These are phyloP conservation scores for Moesziomyces antarcticus DNA, from an alignment of 1,284 basidiomycete species.

Conservation along the genomic window DNA sequence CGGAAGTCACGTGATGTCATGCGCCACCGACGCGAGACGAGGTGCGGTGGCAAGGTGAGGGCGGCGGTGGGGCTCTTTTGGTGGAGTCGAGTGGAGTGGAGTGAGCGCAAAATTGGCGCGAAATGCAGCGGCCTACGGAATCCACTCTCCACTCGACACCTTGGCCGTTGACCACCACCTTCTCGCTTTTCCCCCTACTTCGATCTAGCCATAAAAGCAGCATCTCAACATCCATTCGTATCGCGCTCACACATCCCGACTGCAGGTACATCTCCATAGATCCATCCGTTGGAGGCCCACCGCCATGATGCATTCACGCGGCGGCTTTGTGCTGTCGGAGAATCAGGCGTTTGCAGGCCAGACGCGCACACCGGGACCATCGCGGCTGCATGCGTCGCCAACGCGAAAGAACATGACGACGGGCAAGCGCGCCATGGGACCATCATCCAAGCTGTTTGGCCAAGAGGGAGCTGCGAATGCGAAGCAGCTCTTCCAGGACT, in stretches of 20 bases:
- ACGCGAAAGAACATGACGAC: constrained; percentile 45
- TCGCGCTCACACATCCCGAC: too few relatives aligned
- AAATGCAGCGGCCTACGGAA: too few relatives aligned
- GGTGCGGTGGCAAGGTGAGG: constrained; percentile 44
- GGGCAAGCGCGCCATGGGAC: constrained; percentile 29
- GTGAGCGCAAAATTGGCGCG: constrained; percentile 10
- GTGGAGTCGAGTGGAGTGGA: background rate
- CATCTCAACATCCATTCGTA: too few relatives aligned
- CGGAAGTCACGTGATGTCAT: constrained; percentile 26
- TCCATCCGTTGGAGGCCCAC: too few relatives aligned
- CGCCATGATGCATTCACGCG: constrained; percentile 46
- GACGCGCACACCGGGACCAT: constrained; percentile 40
- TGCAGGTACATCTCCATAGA: too few relatives aligned
- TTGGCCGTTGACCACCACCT: too few relatives aligned
- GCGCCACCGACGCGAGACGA: constrained; percentile 16
- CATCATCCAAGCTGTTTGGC: constrained; percentile 29
- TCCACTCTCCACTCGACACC: too few relatives aligned
- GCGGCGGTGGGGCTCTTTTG: background rate
- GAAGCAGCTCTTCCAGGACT: constrained; percentile 49
- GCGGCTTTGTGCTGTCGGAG: constrained; percentile 44
- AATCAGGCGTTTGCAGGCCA: constrained; percentile 48
- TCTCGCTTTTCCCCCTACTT: too few relatives aligned
- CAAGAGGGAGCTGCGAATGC: constrained; percentile 19
- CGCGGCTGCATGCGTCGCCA: constrained; percentile 33
- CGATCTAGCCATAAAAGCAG: too few relatives aligned